phyloP scores from a whole-genome alignment of 495 filamentous ascomycete genomes.

The Penicillium samsonianum region DNA sequence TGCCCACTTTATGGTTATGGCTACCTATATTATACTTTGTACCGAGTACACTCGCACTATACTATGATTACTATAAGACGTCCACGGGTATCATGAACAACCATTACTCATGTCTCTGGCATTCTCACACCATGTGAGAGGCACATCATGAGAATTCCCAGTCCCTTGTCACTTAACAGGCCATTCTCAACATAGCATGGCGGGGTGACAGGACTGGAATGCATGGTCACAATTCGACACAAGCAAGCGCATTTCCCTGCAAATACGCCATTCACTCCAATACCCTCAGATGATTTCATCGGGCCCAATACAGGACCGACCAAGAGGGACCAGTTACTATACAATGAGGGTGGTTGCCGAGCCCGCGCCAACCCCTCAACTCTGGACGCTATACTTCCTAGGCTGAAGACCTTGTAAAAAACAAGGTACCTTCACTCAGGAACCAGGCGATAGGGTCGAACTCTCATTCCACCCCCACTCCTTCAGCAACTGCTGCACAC shows the following conservation, averaged over 20 bases:
- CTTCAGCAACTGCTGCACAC: constrained; percentile 55
- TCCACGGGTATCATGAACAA: not conserved
- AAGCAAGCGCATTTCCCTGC: not conserved
- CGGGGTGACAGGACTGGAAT: not conserved
- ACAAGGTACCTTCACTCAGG: too few species aligned
- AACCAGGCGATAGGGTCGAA: constrained; percentile 13
- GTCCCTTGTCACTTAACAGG: not conserved
- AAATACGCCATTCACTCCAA: not conserved
- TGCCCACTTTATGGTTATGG: not conserved
- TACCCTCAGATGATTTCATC: not conserved
- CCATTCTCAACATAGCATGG: not conserved
- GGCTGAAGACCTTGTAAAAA: constrained; percentile 7
- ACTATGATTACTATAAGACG: constrained; percentile 1
- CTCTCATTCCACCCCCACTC: constrained; percentile 56
- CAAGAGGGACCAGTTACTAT: not conserved
- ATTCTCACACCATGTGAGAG: not conserved
- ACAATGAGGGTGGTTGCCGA: not conserved
- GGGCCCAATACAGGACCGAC: not conserved
- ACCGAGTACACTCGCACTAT: not conserved
- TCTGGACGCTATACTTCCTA: not conserved
- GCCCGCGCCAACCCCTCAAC: not conserved
- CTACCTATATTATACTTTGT: not conserved
- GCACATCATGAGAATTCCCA: not conserved
- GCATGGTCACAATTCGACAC: not conserved
- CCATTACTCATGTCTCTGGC: constrained; percentile 9